A percentile compares a stretch with the other conserved stretches of the same genome.
These are phyloP conservation scores for Geranomyces michiganensis DNA, from an alignment of 192 early-diverging fungal species.

Conservation along the genomic window DNA sequence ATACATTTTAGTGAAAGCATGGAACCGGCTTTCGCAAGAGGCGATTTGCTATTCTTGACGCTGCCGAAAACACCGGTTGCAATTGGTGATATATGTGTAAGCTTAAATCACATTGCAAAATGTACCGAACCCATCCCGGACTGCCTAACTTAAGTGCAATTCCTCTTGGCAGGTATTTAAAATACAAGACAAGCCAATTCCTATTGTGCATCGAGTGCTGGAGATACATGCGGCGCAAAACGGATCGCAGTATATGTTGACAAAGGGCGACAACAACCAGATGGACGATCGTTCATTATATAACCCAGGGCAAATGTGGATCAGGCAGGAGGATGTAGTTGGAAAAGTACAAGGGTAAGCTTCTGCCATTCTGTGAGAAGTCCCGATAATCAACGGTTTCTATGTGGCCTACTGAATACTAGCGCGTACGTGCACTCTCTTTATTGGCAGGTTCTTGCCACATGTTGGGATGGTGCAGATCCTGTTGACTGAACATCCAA, in stretches of 20 bases:
- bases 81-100: slow-evolving; percentile 88
- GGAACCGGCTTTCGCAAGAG: slow-evolving; percentile 93
- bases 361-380: background rate
- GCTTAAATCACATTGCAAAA: slow-evolving; percentile 87
- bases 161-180: background rate
- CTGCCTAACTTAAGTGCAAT: slow-evolving; percentile 35
- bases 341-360: slow-evolving; percentile 77
- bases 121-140: slow-evolving; percentile 88
- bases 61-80: slow-evolving; percentile 74
- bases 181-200: background rate
- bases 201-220: slow-evolving; percentile 2
- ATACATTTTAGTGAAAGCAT: slow-evolving; percentile 61
- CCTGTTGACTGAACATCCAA: slow-evolving; percentile 91
- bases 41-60: slow-evolving; percentile 86
- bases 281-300: background rate
- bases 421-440: slow-evolving; percentile 38
- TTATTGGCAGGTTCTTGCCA: slow-evolving; percentile 58
- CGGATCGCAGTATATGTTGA: slow-evolving; percentile 81
- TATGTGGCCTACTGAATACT: background rate
- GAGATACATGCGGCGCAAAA: slow-evolving; percentile 39
- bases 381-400: background rate
- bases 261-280: slow-evolving; percentile 94
- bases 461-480: slow-evolving; percentile 95
- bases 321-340: slow-evolving; percentile 82
- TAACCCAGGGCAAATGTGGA: slow-evolving; percentile 78